A percentile compares a stretch with the other conserved stretches of the same genome.
Evolutionary conservation across 73 alveolate genomes (phyloP).

Genomic region (Blepharisma stoltei): DNA sequence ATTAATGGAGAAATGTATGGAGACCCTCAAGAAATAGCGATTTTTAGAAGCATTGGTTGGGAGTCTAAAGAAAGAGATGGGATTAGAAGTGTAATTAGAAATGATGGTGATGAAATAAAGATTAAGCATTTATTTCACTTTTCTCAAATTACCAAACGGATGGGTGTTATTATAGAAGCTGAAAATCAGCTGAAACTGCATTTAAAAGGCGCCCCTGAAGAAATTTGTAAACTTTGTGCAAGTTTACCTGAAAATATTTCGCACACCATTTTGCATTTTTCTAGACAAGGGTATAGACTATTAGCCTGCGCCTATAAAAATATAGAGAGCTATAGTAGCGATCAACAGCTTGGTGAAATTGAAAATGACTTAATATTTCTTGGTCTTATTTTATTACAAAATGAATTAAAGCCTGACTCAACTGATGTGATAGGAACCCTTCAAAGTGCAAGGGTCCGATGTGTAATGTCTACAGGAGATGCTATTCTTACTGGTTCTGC

Average conservation of each 20-base stretch:
- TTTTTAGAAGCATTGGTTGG: conserved; percentile 96
- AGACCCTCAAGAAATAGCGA: conserved; percentile 94
- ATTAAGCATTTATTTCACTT: conserved; percentile 80
- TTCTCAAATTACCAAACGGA: conserved; percentile 77
- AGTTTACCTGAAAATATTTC: conserved; percentile 64
- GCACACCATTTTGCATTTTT: conserved; percentile 50
- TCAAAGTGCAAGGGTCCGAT: conserved; percentile 41
- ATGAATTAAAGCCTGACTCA: conserved; percentile 70
- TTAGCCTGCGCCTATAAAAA: conserved; percentile 67
- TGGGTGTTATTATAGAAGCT: conserved; percentile 79
- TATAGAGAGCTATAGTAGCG: conserved; percentile 15
- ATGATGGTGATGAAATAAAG: conserved; percentile 31
- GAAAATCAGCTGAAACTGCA: conserved; percentile 30
- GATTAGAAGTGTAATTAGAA: conserved; percentile 12
- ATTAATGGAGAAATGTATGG: conserved; percentile 88
- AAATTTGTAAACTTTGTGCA: conserved; percentile 54
- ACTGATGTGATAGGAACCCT: conserved; percentile 42
- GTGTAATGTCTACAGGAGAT: conserved; percentile 80
- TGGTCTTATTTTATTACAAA: conserved; percentile 75
- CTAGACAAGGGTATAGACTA: conserved; percentile 83
- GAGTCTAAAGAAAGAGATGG: conserved; percentile 56
- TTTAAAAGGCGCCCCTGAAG: conserved; percentile 88
- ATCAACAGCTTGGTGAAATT: conserved; percentile 40
- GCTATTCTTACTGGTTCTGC: conserved; percentile 71
- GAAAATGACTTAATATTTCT: conserved; percentile 56